Evolutionary conservation across 345 rosid genomes (phyloP).

Genomic region (Murraya paniculata): DNA sequence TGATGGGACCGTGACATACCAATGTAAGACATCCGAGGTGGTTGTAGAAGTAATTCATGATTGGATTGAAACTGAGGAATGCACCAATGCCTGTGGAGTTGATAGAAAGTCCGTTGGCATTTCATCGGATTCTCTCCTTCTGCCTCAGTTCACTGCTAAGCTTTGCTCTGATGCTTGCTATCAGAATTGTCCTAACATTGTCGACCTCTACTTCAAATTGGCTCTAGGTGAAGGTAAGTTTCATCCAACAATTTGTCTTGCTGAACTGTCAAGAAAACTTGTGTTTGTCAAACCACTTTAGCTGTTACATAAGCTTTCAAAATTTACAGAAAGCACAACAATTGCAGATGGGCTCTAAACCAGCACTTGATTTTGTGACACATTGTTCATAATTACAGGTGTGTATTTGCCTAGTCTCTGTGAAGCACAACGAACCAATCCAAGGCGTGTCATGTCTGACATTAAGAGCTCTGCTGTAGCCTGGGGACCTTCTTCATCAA

Average conservation of each 20-base stretch:
- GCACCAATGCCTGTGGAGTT: conserved; percentile 25
- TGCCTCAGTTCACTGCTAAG: conserved; percentile 26
- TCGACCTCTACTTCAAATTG: conserved; percentile 34
- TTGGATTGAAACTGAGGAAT: conserved; percentile 29
- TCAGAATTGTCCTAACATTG: conserved; percentile 27
- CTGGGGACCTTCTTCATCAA: not conserved
- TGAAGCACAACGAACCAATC: not conserved
- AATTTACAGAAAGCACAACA: not conserved
- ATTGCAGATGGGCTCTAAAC: not conserved
- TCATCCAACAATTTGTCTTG: not conserved
- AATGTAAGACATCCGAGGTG: conserved; percentile 34
- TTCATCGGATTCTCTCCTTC: conserved; percentile 30
- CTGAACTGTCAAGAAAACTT: not conserved
- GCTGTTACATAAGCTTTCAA: not conserved
- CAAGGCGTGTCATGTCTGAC: not conserved
- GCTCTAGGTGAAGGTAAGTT: conserved; percentile 34
- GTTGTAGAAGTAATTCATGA: conserved; percentile 14
- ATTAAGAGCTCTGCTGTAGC: conserved; percentile 5
- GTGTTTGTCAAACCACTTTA: not conserved
- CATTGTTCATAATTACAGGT: not conserved
- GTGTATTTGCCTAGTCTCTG: conserved; percentile 14
- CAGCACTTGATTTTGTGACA: not conserved
- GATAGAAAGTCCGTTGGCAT: conserved; percentile 26
- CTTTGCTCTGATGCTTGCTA: conserved; percentile 30
- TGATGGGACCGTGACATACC: conserved; percentile 16